Evolutionary conservation across 2,329 filamentous ascomycete genomes (phyloP).

Genomic region (Coniella vitis): DNA sequence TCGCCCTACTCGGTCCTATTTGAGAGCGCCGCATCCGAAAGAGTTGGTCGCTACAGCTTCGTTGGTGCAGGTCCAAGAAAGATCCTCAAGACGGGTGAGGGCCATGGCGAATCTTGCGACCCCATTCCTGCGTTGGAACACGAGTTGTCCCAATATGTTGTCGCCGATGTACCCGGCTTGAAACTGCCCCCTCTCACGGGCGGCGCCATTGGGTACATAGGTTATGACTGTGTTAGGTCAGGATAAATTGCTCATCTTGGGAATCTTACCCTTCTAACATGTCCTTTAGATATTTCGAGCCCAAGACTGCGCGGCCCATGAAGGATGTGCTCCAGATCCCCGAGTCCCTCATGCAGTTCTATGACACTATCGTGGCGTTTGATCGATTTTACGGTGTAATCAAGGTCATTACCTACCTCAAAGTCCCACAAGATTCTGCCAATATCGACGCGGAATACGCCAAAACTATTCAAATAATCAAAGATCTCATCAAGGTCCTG

Average conservation of each 20-base stretch:
- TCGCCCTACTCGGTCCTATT: conserved; percentile 88
- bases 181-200: conserved; percentile 80
- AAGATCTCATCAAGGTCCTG: conserved; percentile 63
- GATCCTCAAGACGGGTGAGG: conserved; percentile 79
- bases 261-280: neutral
- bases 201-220: conserved; percentile 92
- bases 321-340: conserved; percentile 85
- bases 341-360: conserved; percentile 95
- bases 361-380: conserved; percentile 88
- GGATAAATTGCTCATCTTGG: neutral
- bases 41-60: conserved; percentile 92
- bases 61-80: conserved; percentile 76
- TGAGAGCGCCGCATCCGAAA: conserved; percentile 91
- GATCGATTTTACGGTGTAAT: conserved; percentile 91
- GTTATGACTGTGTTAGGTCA: conserved; percentile 83
- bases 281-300: conserved; percentile 72
- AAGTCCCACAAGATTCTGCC: conserved; percentile 46
- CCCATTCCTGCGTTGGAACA: conserved; percentile 76
- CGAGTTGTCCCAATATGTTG: conserved; percentile 71
- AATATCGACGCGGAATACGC: conserved; percentile 64
- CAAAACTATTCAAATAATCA: conserved; percentile 57
- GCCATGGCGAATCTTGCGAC: conserved; percentile 77
- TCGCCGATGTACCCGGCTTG: conserved; percentile 77
- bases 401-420: conserved; percentile 86
- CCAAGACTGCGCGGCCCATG: conserved; percentile 83